Evolutionary conservation across 225 moss, liverwort and hornwort genomes (phyloP).

Genomic region (Marchantia polymorpha): DNA sequence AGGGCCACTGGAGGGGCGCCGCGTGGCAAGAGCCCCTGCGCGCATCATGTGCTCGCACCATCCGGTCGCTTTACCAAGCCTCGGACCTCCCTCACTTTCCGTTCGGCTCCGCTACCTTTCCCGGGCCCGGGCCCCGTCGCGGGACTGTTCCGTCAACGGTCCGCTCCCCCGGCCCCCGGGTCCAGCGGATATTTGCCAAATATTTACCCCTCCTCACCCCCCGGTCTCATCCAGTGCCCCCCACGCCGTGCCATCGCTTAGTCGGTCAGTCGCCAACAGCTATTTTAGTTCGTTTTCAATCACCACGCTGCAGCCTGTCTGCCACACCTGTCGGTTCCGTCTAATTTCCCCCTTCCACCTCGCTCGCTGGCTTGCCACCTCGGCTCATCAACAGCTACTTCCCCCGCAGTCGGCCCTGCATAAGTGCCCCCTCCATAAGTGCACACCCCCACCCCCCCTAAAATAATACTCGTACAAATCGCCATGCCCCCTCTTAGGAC

Average conservation of each 20-base stretch:
- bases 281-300: neutral
- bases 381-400: neutral
- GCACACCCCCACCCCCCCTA: too few relatives aligned
- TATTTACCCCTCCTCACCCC: neutral
- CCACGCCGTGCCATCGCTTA: neutral
- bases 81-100: constrained; percentile 8
- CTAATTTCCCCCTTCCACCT: neutral
- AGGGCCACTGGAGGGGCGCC: constrained; percentile 1
- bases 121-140: neutral
- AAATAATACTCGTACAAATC: too few relatives aligned
- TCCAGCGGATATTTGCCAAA: neutral
- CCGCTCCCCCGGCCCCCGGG: neutral
- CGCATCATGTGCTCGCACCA: constrained; percentile 13
- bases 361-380: neutral
- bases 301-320: neutral
- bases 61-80: neutral
- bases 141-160: constrained; percentile 3
- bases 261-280: constrained; percentile 5
- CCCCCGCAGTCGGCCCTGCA: too few relatives aligned
- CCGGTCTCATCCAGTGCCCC: neutral
- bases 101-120: neutral
- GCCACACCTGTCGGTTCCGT: constrained; percentile 9
- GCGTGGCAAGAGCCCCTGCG: constrained; percentile 5
- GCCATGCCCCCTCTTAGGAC: too few relatives aligned
- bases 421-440: too few relatives aligned